A percentile compares a stretch with the other conserved stretches of the same genome.
Evolutionary conservation across 1,284 basidiomycete genomes (phyloP).

Genomic region (Anthracocystis walkeri): DNA sequence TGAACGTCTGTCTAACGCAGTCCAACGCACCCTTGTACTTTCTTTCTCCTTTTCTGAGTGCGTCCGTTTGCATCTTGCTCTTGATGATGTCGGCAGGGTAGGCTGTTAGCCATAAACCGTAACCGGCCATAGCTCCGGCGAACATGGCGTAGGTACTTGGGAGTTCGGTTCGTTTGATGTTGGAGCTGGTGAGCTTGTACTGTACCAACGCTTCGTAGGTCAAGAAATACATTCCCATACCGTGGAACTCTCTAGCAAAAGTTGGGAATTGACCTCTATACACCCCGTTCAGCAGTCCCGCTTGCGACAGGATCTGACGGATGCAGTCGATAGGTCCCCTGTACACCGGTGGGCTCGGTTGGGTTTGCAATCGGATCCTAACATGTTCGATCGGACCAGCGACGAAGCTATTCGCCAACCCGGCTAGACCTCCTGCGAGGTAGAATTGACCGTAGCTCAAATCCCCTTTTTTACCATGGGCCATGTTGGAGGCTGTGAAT

Average conservation of each 20-base stretch:
- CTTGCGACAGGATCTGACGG: conserved; percentile 18
- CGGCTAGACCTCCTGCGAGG: conserved; percentile 82
- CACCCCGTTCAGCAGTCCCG: conserved; percentile 73
- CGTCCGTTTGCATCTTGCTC: conserved; percentile 91
- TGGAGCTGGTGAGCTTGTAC: conserved; percentile 74
- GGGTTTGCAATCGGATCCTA: conserved; percentile 80
- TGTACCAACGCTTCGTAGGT: conserved; percentile 93
- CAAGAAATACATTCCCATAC: conserved; percentile 75
- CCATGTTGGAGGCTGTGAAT: conserved; percentile 73
- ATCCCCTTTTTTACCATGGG: conserved; percentile 32
- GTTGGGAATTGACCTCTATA: conserved; percentile 95
- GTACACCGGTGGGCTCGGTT: conserved; percentile 59
- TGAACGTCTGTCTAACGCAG: conserved; percentile 84
- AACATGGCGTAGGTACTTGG: conserved; percentile 60
- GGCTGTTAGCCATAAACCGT: conserved; percentile 73
- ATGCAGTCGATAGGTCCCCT: conserved; percentile 70
- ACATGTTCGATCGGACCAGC: conserved; percentile 97
- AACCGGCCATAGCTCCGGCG: conserved; percentile 61
- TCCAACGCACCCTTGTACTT: conserved; percentile 85
- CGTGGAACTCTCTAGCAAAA: conserved; percentile 80
- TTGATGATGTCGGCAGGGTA: conserved; percentile 96
- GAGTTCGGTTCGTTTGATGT: conserved; percentile 48
- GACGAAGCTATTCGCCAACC: conserved; percentile 89
- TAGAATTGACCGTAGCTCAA: conserved; percentile 80
- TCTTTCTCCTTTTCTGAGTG: conserved; percentile 70